Base-by-base conservation (phyloP, 306 rosid species). In the Aeschynomene evenia region DNA sequence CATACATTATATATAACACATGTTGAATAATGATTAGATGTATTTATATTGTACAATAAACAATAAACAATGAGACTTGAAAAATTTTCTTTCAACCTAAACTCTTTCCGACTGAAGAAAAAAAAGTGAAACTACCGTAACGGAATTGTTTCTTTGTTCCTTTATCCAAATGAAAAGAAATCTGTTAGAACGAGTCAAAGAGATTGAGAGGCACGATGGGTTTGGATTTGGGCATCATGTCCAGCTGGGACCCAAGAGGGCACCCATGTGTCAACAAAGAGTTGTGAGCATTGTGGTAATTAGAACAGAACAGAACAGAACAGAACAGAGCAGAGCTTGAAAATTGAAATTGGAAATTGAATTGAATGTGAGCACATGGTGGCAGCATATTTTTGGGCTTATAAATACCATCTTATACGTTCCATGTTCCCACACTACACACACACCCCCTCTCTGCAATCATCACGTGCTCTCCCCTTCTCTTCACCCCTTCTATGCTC, bases 341-440 rank as follows among this genome's bases (percentile, higher is more conserved):
- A 64, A 59, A 60, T 20, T n/a, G n/a, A n/a, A n/a, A n/a, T n/a
- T n/a, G n/a, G n/a, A n/a, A n/a, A n/a, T n/a, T n/a, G n/a, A n/a
- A n/a, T n/a, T 24, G 43, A 76, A 57, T 60, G 80, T 45, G 37
- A 72, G 80, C 83, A 78, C 86, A 78, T 83, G 88, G 78, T 43
- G 2, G 68, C 53, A 57, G 81, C 74, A 71, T 72, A 46, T 48
- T 72, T 80, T 72, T 57, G 74, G 80, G 77, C 63, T 74, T 87
- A 85, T 83, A 87, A 82, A 85, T 87, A 79, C 36, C 39, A 9
- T 33, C 36, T 50, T n/a, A 45, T 19, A 72, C 67, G 46, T 73
- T 53, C 70, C 46, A 52, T 60, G 29, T 75, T 53, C 67, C 49
- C 50, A 70, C 68, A 48, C 80, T n/a, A n/a, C n/a, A n/a, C n/a